Percentiles rank a stretch among this genome's conserved stretches.
Conservation (phyloP, 768 basidiomycete species). For the Hericium rajendrae region DNA sequence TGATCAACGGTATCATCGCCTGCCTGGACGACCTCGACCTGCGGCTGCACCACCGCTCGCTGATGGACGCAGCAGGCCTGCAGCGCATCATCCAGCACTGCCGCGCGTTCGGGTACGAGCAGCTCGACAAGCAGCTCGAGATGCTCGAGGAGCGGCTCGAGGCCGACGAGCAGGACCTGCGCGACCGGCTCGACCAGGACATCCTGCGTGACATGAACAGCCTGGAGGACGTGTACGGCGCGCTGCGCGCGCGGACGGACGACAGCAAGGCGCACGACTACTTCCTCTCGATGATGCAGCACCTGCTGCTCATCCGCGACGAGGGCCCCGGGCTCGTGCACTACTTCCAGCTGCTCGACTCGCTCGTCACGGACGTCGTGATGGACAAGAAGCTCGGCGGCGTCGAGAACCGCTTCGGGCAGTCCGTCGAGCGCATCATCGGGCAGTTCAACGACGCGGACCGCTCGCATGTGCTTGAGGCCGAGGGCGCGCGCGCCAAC, state of each 20-base stretch:
- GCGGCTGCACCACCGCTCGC: conserved; percentile 75
- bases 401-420: conserved; percentile 77
- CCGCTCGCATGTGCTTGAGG: conserved; percentile 64
- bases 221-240: conserved; percentile 81
- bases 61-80: conserved; percentile 86
- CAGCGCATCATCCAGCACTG: conserved; percentile 63
- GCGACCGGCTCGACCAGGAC: conserved; percentile 66
- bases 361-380: conserved; percentile 82
- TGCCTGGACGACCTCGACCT: conserved; percentile 70
- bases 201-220: conserved; percentile 69
- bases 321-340: conserved; percentile 78
- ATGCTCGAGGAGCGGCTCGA: conserved; percentile 52
- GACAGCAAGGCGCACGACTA: conserved; percentile 74
- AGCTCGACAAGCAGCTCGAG: conserved; percentile 58
- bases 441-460: conserved; percentile 88
- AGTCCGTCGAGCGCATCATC: conserved; percentile 82
- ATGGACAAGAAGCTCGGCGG: conserved; percentile 84
- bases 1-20: conserved; percentile 60
- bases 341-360: conserved; percentile 87
- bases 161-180: conserved; percentile 64
- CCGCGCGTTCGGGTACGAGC: conserved; percentile 49
- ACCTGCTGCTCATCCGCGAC: conserved; percentile 82
- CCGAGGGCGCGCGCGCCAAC: conserved; percentile 65
- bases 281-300: conserved; percentile 90
- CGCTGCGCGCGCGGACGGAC: conserved; percentile 66